Base-by-base conservation (phyloP, 179 eudicot genomes). In the Patellifolia procumbens region DNA sequence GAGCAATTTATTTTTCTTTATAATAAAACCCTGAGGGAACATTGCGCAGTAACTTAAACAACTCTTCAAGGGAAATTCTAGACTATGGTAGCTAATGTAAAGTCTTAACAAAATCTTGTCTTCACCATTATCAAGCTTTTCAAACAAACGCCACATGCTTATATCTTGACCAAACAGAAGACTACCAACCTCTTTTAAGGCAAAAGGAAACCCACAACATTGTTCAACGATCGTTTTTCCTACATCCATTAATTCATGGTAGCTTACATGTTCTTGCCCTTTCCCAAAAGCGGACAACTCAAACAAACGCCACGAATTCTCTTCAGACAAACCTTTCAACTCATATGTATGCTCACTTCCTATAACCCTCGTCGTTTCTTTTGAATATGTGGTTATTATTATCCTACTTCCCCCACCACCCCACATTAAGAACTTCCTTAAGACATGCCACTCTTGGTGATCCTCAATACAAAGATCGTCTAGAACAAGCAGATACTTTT, bases 11-110 rank as follows among this genome's bases (percentile, higher is more conserved):
- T 79, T 69, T 58, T 77, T 75, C 42, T 67, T 59, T 39, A 83
- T 79, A 20, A 0, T 17, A 62, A 45, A 68, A 51, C 69, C 86
- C 67, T 83, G 79, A 2, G 83, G 87, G 24, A 82, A 87, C 5
- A 87, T 60, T 3, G 87, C 74, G 15, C 84, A 82, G 35, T 82
- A 84, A 0, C 84, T 74, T 60, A 84, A 87, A 16, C 78, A 84
- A 2, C 74, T 70, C 63, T 82, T 84, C 74, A 84, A 62, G 20
- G 35, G 76, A 1, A 83, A 17, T 13, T 76, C 74, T 2, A 83
- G 77, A 53, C 51, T 31, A 74, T 74, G 5, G 32, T 26, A 28
- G 10, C 74, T 68, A 19, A 45, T 58, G n/a, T 69, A 15, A n/a
- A 26, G 39, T 26, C 32, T 15, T 8, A 29, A 8, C 37, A 22